phyloP scores from a whole-genome alignment of 1,284 basidiomycete species.

The Ganoderma meredithae region DNA sequence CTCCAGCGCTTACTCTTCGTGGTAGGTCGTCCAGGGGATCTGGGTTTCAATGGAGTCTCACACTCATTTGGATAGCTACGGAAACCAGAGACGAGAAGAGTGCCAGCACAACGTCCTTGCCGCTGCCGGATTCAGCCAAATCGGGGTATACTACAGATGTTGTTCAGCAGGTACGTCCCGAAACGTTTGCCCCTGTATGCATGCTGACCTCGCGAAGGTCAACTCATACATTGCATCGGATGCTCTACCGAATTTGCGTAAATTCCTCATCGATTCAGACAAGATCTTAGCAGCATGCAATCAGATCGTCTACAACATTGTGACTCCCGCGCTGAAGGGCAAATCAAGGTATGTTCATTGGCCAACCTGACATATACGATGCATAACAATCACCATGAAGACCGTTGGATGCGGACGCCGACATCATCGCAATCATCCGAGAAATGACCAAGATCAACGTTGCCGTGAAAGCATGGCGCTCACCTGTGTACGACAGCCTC shows the following conservation, averaged over 20 bases:
- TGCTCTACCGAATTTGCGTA: constrained; percentile 81
- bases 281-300: constrained; percentile 80
- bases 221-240: constrained; percentile 75
- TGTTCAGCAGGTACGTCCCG: constrained; percentile 55
- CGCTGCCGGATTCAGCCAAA: constrained; percentile 51
- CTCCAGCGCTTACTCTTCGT: constrained; percentile 66
- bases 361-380: neutral
- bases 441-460: constrained; percentile 85
- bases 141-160: constrained; percentile 54
- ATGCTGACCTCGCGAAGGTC: constrained; percentile 54
- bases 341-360: constrained; percentile 62
- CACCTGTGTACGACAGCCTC: constrained; percentile 82
- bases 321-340: constrained; percentile 82
- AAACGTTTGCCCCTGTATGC: neutral
- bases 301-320: constrained; percentile 87
- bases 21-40: constrained; percentile 38
- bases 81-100: constrained; percentile 68
- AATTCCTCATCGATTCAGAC: constrained; percentile 87
- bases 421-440: constrained; percentile 71
- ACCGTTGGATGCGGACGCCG: constrained; percentile 74
- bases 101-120: constrained; percentile 45
- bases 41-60: neutral
- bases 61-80: constrained; percentile 29
- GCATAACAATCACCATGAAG: constrained; percentile 43
- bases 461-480: constrained; percentile 87